Evolutionary conservation across 257 asterid species (phyloP).

Genomic region (Apocynum venetum): DNA sequence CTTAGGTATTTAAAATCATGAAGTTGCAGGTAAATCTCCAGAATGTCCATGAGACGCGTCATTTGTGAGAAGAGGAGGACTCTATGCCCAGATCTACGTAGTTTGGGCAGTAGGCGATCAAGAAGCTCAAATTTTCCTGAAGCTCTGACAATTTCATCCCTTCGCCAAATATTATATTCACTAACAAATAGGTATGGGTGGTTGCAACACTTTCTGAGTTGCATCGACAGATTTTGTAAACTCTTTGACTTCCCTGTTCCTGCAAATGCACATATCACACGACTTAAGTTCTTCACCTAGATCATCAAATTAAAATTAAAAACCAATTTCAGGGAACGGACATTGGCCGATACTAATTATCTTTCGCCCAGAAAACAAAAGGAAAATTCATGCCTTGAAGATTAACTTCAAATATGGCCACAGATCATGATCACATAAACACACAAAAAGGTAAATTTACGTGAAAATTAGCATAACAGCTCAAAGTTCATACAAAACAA

Average conservation of each 20-base stretch:
- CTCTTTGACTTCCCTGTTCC: constrained; percentile 74
- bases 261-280: constrained; percentile 37
- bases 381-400: not conserved
- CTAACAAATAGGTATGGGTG: constrained; percentile 83
- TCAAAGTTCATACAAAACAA: not conserved
- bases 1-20: constrained; percentile 79
- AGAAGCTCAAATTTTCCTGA: constrained; percentile 97
- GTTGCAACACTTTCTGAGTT: constrained; percentile 93
- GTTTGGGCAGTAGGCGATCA: constrained; percentile 94
- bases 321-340: not conserved
- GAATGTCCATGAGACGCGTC: constrained; percentile 93
- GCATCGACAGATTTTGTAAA: constrained; percentile 86
- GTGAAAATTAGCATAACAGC: not conserved
- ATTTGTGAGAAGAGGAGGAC: constrained; percentile 95
- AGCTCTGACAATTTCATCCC: constrained; percentile 72
- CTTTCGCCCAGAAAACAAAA: not conserved
- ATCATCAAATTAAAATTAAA: not conserved
- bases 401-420: not conserved
- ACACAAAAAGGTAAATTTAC: not conserved
- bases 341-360: not conserved
- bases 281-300: not conserved
- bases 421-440: not conserved
- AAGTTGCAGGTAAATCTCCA: constrained; percentile 73
- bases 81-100: constrained; percentile 82
- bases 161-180: constrained; percentile 55